A percentile compares a stretch with the other conserved stretches of the same genome.
These are phyloP conservation scores for Phytophthora boehmeriae DNA, from an alignment of 352 stramenopile species.

Conservation along the genomic window DNA sequence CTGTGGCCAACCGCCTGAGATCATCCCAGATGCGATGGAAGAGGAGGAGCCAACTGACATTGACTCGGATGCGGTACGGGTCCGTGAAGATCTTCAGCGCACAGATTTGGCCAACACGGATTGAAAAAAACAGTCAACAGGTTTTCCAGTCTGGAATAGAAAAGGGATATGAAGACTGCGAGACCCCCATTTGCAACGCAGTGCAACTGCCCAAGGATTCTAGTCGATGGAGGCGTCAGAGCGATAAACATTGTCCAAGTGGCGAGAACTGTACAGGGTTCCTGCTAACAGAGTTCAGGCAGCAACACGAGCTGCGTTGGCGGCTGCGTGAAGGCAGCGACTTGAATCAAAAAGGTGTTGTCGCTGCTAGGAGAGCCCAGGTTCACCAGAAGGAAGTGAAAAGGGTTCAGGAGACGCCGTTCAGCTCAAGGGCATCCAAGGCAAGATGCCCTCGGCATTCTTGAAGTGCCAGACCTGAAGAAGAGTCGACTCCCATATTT, in stretches of 20 bases:
- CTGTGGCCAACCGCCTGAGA: constrained; percentile 42
- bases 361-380: constrained; percentile 14
- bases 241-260: background rate
- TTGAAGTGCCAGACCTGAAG: no score
- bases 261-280: background rate
- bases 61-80: constrained; percentile 19
- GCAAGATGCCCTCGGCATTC: no score
- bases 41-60: constrained; percentile 22
- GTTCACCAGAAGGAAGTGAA: constrained; percentile 37
- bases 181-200: constrained; percentile 10
- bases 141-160: no score
- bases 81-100: constrained; percentile 30
- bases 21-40: constrained; percentile 40
- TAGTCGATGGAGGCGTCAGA: background rate
- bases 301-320: background rate
- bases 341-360: background rate
- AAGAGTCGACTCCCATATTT: no score
- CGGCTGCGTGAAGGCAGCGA: constrained; percentile 21
- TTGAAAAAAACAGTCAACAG: constrained; percentile 21
- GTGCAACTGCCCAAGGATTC: constrained; percentile 4
- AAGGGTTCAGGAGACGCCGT: constrained; percentile 5
- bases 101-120: constrained; percentile 38
- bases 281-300: background rate
- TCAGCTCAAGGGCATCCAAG: background rate
- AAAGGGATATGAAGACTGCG: constrained; percentile 1